Evolutionary conservation across 495 filamentous ascomycete species (phyloP), one percentile per base, ranked within the genome.

Genomic region (Xylaria telfairii): DNA sequence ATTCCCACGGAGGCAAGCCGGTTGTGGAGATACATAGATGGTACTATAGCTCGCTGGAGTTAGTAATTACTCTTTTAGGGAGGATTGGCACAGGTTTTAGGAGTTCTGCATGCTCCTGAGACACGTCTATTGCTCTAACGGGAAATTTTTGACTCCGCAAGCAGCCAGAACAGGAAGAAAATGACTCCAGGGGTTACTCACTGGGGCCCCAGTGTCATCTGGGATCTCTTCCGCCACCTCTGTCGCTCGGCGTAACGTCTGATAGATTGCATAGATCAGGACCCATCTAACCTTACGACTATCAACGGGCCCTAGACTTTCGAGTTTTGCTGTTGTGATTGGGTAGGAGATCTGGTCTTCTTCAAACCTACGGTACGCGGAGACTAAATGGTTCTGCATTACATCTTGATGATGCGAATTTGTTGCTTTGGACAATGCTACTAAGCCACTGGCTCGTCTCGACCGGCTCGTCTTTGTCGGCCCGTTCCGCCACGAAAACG

Each of bases 231-330:
- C 32, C 19, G 85, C 81, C 0, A 74, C 53, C 10, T 77, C 71
- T 5, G 83, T 82, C 41, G 78, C 87, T 53, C 84, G 86, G 13
- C 84, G 85, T 34, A 93, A 81, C 4, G 89, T 87, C 73, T 94
- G 92, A 49, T 92, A 83, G 17, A 88, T 83, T 34, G 87, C 85
- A 70, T 94, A 94, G 37, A 93, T 84, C 47, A 93, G 74, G 6
- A 92, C 83, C 92, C 92, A 94, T 32, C 92, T 88, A 41, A 90
- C 85, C 71, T 89, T 89, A 28, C 90, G 87, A 21, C 87, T 86
- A 39, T 90, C 90, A 54, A 80, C 75, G n/a, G 79, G 82, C 6
- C 82, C 82, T 0, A 84, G 56, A 62, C 79, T 83, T 60, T 86
- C 81, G 3, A 70, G 44, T 39, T 76, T 81, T n/a, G 82, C 80